These are phyloP conservation scores for Albizia julibrissin DNA, from an alignment of 306 rosid genomes.

Conservation along the genomic window DNA sequence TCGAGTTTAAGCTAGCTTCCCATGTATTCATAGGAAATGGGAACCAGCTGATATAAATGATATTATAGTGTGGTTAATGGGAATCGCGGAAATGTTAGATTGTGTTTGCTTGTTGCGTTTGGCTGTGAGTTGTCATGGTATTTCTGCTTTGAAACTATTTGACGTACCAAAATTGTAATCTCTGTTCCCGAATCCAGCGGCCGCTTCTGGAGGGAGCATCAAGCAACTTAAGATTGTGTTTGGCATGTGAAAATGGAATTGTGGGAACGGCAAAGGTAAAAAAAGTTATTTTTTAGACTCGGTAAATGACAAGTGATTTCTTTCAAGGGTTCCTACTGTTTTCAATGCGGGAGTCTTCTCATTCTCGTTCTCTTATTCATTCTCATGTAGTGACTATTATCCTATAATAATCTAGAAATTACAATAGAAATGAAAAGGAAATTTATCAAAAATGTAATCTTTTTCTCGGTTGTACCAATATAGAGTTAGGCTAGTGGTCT, in stretches of 20 bases:
- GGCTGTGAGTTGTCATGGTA: conserved; percentile 6
- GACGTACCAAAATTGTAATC: neutral
- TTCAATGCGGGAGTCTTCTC: neutral
- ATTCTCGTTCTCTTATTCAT: neutral
- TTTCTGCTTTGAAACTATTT: conserved; percentile 7
- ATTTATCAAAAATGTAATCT: no score
- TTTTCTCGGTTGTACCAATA: no score
- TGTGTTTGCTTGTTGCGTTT: conserved; percentile 8
- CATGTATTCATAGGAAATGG: conserved; percentile 46
- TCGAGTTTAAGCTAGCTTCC: conserved; percentile 41
- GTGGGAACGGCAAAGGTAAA: neutral
- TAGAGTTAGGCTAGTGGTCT: no score
- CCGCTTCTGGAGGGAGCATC: neutral
- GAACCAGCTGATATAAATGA: conserved; percentile 41
- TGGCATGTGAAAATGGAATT: neutral
- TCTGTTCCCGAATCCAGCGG: neutral
- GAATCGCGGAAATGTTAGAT: conserved; percentile 31
- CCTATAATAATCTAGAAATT: no score
- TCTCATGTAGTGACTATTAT: neutral
- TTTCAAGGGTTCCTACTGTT: no score
- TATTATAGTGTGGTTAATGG: conserved; percentile 33
- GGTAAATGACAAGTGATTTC: neutral
- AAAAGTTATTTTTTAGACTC: neutral
- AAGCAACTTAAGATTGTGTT: neutral
- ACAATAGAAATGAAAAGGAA: no score